Percentiles rank a stretch among this genome's conserved stretches.
Conservation (phyloP, 2,329 filamentous ascomycete species). For the Colletotrichum neosansevieriae region DNA sequence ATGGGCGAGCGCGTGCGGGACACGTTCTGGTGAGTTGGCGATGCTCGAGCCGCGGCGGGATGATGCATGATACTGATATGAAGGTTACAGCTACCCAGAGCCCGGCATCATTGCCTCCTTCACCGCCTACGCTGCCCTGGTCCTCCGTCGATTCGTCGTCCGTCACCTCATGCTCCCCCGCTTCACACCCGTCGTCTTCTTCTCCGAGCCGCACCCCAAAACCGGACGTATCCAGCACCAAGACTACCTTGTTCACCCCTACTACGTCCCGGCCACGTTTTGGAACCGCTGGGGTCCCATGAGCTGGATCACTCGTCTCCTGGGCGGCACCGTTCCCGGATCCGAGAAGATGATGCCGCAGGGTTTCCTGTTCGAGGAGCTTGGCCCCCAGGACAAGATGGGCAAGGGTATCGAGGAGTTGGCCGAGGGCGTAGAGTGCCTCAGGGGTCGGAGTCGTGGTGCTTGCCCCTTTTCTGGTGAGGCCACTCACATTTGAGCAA, state of each 20-base stretch:
- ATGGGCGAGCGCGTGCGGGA: conserved; percentile 74
- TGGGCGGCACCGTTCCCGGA: conserved; percentile 61
- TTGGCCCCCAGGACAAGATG: conserved; percentile 70
- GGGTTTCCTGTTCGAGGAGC: conserved; percentile 68
- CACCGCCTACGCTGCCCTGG: conserved; percentile 57
- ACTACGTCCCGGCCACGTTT: conserved; percentile 70
- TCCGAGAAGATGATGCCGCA: conserved; percentile 57
- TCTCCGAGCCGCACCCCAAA: conserved; percentile 63
- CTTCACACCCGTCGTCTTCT: conserved; percentile 51
- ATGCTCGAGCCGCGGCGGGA: neutral
- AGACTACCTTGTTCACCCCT: conserved; percentile 72
- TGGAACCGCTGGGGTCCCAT: conserved; percentile 73
- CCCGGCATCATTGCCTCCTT: conserved; percentile 52
- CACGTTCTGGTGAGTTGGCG: conserved; percentile 71
- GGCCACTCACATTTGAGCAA: no score
- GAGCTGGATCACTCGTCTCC: conserved; percentile 60
- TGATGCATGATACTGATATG: neutral
- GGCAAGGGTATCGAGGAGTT: conserved; percentile 65
- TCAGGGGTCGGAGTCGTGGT: conserved; percentile 20
- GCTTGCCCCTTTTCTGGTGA: conserved; percentile 37
- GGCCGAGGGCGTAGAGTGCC: conserved; percentile 45
- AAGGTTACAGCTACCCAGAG: conserved; percentile 55
- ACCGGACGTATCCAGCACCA: conserved; percentile 64
- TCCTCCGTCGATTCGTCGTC: conserved; percentile 65
- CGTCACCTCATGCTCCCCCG: conserved; percentile 73